Evolutionary conservation across 176 grass and related monocot species (phyloP).

Genomic region (Oryza meyeriana): DNA sequence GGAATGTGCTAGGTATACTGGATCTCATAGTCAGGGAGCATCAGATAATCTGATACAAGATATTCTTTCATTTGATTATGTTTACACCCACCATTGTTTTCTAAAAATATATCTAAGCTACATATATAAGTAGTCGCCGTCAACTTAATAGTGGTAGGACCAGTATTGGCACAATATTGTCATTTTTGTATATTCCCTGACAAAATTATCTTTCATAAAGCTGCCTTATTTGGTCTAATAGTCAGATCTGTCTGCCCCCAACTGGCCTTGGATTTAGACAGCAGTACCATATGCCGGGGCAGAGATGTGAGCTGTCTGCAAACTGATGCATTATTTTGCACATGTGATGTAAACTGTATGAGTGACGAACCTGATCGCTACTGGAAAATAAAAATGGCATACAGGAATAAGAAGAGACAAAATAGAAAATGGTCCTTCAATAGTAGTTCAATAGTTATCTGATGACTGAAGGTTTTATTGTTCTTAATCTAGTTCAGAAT

Average conservation of each 20-base stretch:
- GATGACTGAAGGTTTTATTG: background rate
- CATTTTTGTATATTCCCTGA: background rate
- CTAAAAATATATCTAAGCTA: background rate
- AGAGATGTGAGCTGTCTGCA: background rate
- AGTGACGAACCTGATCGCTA: background rate
- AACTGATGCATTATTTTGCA: constrained; percentile 1
- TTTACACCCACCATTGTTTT: background rate
- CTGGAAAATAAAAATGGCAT: background rate
- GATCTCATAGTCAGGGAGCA: background rate
- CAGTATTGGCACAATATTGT: background rate
- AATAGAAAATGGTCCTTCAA: background rate
- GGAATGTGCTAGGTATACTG: background rate
- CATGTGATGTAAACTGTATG: background rate
- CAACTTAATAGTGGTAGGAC: background rate
- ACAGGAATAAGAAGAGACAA: background rate
- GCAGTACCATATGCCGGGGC: background rate
- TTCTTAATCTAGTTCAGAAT: background rate
- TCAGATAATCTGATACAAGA: background rate
- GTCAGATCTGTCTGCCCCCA: background rate
- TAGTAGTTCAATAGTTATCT: background rate
- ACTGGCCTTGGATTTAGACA: constrained; percentile 2
- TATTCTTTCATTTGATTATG: background rate
- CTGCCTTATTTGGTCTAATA: background rate
- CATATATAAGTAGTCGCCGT: background rate
- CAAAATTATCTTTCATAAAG: background rate